Percentiles rank a stretch among this genome's conserved stretches.
These are phyloP conservation scores for Lenzites betulinus DNA, from an alignment of 768 basidiomycete genomes.

Conservation along the genomic window DNA sequence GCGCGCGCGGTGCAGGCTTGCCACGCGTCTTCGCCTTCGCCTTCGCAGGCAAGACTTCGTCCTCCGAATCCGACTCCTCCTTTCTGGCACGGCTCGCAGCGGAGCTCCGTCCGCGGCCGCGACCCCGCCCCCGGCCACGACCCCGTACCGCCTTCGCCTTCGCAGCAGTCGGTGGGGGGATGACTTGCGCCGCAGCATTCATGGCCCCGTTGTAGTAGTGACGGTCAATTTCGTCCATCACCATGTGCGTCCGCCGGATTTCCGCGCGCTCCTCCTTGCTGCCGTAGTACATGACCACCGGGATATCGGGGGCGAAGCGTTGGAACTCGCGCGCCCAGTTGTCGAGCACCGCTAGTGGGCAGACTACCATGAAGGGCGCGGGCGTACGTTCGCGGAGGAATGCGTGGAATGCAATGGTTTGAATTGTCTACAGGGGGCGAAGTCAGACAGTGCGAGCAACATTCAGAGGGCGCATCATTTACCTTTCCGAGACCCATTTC, in stretches of 20 bases:
- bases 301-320: conserved; percentile 82
- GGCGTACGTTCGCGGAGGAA: conserved; percentile 77
- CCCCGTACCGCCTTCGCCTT: conserved; percentile 15
- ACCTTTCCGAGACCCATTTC: conserved; percentile 96
- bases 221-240: conserved; percentile 30
- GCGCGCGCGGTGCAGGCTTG: neutral
- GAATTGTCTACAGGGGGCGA: conserved; percentile 68
- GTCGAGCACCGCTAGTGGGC: conserved; percentile 89
- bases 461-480: conserved; percentile 16
- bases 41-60: neutral
- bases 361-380: conserved; percentile 84
- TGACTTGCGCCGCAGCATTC: conserved; percentile 29
- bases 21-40: neutral
- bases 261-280: conserved; percentile 78
- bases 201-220: conserved; percentile 25
- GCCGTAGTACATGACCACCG: conserved; percentile 91
- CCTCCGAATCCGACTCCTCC: conserved; percentile 14
- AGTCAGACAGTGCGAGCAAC: conserved; percentile 3
- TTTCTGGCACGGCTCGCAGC: neutral
- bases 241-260: conserved; percentile 66
- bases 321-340: conserved; percentile 88
- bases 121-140: neutral
- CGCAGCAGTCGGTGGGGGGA: conserved; percentile 25
- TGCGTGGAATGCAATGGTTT: conserved; percentile 93
- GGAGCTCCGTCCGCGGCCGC: neutral